phyloP scores from a whole-genome alignment of 345 rosid species.

The Cardamine occulta region DNA sequence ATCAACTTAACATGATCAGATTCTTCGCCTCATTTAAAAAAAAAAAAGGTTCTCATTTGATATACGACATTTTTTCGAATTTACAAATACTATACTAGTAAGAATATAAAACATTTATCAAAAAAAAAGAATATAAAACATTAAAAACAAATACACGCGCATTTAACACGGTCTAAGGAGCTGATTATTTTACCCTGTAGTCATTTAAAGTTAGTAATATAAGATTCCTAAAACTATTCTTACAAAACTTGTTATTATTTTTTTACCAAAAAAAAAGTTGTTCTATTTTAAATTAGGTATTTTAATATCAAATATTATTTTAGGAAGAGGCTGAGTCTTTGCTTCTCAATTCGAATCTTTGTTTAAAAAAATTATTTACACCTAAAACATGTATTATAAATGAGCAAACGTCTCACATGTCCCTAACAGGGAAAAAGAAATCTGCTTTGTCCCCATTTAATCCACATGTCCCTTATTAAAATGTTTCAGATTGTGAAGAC shows the following conservation, averaged over 20 bases:
- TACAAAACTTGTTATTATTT: neutral
- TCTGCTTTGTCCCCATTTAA: too few relatives aligned
- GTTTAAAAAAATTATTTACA: too few relatives aligned
- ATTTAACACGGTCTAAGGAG: slow-evolving; percentile 24
- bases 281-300: too few relatives aligned
- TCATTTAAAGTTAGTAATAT: neutral
- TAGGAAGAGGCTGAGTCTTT: neutral
- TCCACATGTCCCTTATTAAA: too few relatives aligned
- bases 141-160: slow-evolving; percentile 26
- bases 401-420: too few relatives aligned
- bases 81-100: slow-evolving; percentile 16
- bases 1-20: slow-evolving; percentile 6
- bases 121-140: neutral
- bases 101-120: neutral
- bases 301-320: too few relatives aligned
- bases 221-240: neutral
- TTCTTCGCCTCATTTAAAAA: neutral
- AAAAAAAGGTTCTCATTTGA: slow-evolving; percentile 15
- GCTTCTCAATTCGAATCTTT: neutral
- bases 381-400: neutral
- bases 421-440: too few relatives aligned
- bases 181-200: neutral
- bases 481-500: too few relatives aligned
- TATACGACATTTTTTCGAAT: neutral
- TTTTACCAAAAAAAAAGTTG: too few relatives aligned